These are phyloP conservation scores for Roridomyces roridus DNA, from an alignment of 768 basidiomycete species.

Conservation along the genomic window DNA sequence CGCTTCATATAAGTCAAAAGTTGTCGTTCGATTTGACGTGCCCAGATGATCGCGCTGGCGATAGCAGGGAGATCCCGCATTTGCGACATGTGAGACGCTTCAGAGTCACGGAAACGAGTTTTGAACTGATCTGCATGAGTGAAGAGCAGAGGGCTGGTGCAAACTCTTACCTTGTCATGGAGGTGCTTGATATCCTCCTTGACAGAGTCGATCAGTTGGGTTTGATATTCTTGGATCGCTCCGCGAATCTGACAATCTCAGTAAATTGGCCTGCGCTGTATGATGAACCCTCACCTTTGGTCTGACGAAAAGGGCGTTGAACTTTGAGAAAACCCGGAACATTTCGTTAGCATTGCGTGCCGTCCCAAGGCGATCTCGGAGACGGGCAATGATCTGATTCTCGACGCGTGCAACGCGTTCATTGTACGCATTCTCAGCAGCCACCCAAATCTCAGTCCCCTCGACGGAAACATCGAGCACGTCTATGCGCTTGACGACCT, in stretches of 20 bases:
- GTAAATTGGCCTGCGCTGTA: not conserved
- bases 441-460: conserved; percentile 97
- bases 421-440: conserved; percentile 97
- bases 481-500: conserved; percentile 96
- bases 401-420: conserved; percentile 97
- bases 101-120: conserved; percentile 93
- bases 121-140: conserved; percentile 68
- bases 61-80: conserved; percentile 99
- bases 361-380: conserved; percentile 91
- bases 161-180: conserved; percentile 77
- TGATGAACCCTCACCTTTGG: conserved; percentile 73
- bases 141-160: not conserved
- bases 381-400: conserved; percentile 95
- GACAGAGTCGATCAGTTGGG: conserved; percentile 97
- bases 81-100: conserved; percentile 98
- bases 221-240: conserved; percentile 99
- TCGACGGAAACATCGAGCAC: conserved; percentile 94
- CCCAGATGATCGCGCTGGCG: conserved; percentile 98
- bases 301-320: conserved; percentile 95
- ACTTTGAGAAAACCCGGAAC: conserved; percentile 99
- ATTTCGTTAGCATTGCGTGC: conserved; percentile 99
- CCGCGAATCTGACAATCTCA: conserved; percentile 76
- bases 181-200: conserved; percentile 97
- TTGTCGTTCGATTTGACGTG: conserved; percentile 97
- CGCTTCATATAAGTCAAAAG: conserved; percentile 97